phyloP scores from a whole-genome alignment of 1,139 yeast genomes.

The Suhomyces ambrosiae region DNA sequence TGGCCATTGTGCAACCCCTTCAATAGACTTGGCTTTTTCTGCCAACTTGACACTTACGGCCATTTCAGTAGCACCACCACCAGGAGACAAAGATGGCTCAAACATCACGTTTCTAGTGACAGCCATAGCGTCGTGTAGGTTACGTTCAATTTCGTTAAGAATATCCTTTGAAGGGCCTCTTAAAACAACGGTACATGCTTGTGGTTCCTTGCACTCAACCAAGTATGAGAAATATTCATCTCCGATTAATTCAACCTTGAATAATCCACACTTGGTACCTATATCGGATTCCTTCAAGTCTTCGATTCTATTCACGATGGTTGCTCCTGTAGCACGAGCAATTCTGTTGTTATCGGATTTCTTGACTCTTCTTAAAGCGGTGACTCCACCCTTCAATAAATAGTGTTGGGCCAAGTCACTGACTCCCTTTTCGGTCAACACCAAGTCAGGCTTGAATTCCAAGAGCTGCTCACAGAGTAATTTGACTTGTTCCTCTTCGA shows the following conservation, averaged over 20 bases:
- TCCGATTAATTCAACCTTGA: conserved; percentile 92
- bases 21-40: conserved; percentile 88
- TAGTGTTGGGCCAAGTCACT: conserved; percentile 98
- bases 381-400: conserved; percentile 87
- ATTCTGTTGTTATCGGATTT: conserved; percentile 96
- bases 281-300: conserved; percentile 89
- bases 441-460: conserved; percentile 87
- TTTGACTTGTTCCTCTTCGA: conserved; percentile 97
- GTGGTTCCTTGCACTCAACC: conserved; percentile 79
- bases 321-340: conserved; percentile 97
- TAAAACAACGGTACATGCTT: conserved; percentile 89
- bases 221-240: conserved; percentile 94
- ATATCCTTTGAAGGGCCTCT: conserved; percentile 98
- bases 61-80: conserved; percentile 99
- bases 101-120: conserved; percentile 94
- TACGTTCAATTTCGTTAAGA: conserved; percentile 93
- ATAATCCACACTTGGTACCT: conserved; percentile 86
- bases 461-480: conserved; percentile 82
- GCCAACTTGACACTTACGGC: conserved; percentile 89
- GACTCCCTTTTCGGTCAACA: conserved; percentile 97
- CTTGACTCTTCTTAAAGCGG: conserved; percentile 91
- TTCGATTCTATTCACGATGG: conserved; percentile 92
- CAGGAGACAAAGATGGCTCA: conserved; percentile 94
- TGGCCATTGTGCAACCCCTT: conserved; percentile 98
- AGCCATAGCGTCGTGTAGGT: conserved; percentile 98